Evolutionary conservation across 495 filamentous ascomycete species (phyloP).

Genomic region (Apiosordaria backusii): DNA sequence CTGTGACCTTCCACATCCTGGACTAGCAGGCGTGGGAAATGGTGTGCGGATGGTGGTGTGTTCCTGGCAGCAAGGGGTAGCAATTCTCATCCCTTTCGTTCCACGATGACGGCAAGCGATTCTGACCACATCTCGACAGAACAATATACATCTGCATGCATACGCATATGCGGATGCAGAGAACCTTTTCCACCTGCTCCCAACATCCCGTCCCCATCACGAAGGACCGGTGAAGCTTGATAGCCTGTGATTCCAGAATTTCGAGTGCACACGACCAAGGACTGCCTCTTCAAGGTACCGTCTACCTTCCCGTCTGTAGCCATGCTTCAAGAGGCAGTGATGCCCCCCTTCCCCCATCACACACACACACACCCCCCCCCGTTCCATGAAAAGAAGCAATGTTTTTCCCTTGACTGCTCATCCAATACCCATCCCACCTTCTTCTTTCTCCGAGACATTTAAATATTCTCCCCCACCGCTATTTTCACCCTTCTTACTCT

Average conservation of each 20-base stretch:
- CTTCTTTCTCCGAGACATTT: background rate
- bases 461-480: background rate
- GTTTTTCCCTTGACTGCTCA: background rate
- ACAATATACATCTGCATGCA: background rate
- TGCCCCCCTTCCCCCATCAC: background rate
- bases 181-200: background rate
- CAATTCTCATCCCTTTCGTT: background rate
- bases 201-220: background rate
- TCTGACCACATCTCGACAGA: background rate
- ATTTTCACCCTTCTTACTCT: background rate
- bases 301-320: background rate
- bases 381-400: background rate
- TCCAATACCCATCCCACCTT: background rate
- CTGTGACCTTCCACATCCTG: background rate
- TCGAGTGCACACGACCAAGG: background rate
- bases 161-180: background rate
- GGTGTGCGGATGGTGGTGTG: background rate
- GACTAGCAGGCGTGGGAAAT: background rate
- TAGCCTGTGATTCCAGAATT: background rate
- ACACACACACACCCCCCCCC: background rate
- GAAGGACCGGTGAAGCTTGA: conserved; percentile 3
- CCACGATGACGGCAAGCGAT: conserved; percentile 4
- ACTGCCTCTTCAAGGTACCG: background rate
- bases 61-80: background rate
- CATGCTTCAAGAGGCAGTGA: background rate